Evolutionary conservation across 2,329 filamentous ascomycete genomes (phyloP), one percentile per base, ranked within the genome.

Genomic region (Atkinsonella texensis): DNA sequence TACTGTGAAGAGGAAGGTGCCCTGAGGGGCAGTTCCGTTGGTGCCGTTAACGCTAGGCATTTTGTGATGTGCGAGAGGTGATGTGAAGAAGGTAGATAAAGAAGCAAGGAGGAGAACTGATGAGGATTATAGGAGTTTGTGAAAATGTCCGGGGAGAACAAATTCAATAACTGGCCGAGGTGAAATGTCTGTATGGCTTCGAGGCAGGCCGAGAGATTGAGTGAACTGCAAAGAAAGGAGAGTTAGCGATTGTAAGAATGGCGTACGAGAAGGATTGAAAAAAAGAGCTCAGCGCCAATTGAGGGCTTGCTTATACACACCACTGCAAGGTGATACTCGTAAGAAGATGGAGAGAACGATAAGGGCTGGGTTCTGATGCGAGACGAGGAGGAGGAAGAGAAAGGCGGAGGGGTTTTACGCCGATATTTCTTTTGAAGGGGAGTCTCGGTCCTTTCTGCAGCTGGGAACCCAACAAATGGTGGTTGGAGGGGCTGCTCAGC

Each of bases 1-100:
- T 75, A 83, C 80, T 65, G 87, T 93, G 80, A 91, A 91, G 60
- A 91, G 81, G 76, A 91, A 91, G 62, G 81, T 87, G 58, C 83
- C 84, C 67, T 76, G 55, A 49, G 61, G 60, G 65, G 71, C 65
- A 60, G 62, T 55, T 62, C 71, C 71, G 58, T 66, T 65, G 64
- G 68, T 66, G 58, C 76, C 69, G 70, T 77, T 79, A 68, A 72
- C 58, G 58, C 69, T 63, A 68, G 73, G 70, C 82, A 85, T 85
- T 48, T 50, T 53, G 31, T 38, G 23, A 44, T 47, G 32, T 38
- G 46, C 41, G 38, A 28, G 58, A 55, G 59, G 58, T 55, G 59
- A 28, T 55, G 53, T 57, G 57, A 54, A 55, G 53, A 53, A 54
- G 35, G 32, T n/a, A 42, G 51, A 2, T 10, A 32, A 15, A 17